These are phyloP conservation scores for Bertia moriformis DNA, from an alignment of 2,329 filamentous ascomycete genomes.

Conservation along the genomic window DNA sequence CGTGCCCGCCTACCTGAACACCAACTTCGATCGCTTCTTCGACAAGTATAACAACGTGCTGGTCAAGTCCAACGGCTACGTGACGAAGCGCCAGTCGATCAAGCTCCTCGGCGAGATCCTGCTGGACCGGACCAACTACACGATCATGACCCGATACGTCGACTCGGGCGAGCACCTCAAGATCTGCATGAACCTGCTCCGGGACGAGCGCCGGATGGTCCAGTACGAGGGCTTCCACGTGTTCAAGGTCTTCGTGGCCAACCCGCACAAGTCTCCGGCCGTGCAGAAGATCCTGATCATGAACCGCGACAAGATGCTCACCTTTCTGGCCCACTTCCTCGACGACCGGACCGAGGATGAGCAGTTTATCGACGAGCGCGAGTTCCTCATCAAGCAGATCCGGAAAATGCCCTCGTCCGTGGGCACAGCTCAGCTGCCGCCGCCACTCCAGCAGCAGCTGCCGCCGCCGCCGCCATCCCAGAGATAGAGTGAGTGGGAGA, in stretches of 20 bases:
- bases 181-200: constrained; percentile 91
- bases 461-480: no score
- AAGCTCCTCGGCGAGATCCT: constrained; percentile 92
- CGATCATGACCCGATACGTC: constrained; percentile 94
- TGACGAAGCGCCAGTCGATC: constrained; percentile 95
- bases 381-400: constrained; percentile 93
- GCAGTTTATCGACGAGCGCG: constrained; percentile 95
- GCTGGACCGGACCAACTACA: constrained; percentile 89
- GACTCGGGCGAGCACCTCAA: constrained; percentile 92
- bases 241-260: constrained; percentile 98
- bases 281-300: constrained; percentile 93
- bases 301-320: constrained; percentile 81
- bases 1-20: constrained; percentile 72
- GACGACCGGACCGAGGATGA: constrained; percentile 94
- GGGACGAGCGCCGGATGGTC: constrained; percentile 95
- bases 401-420: constrained; percentile 48
- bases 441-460: no score
- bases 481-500: no score
- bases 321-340: constrained; percentile 79
- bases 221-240: constrained; percentile 99
- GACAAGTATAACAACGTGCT: constrained; percentile 74
- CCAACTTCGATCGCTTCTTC: constrained; percentile 91
- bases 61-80: constrained; percentile 86
- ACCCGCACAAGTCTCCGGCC: constrained; percentile 92
- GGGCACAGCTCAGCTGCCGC: no score